Evolutionary conservation across 1,284 basidiomycete species (phyloP).

Genomic region (Limonomyces culmigenus): DNA sequence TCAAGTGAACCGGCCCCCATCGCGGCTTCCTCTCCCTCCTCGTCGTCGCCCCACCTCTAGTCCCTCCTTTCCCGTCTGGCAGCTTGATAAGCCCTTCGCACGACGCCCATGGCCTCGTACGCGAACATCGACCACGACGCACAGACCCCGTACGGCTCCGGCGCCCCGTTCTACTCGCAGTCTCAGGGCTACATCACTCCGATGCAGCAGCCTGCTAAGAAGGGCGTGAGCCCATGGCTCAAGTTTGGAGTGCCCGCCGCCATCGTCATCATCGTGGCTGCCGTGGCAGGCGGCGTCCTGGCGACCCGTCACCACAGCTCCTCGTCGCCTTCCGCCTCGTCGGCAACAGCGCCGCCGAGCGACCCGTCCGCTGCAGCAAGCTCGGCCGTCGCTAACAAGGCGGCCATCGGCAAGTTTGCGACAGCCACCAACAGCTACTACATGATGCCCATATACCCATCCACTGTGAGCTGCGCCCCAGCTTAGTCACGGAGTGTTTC

Average conservation of each 20-base stretch:
- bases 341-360: neutral
- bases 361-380: constrained; percentile 16
- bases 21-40: constrained; percentile 1
- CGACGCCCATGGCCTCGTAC: constrained; percentile 7
- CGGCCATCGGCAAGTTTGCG: constrained; percentile 46
- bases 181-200: constrained; percentile 45
- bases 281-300: constrained; percentile 66
- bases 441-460: constrained; percentile 77
- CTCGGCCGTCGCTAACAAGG: constrained; percentile 37
- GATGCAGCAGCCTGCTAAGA: constrained; percentile 22
- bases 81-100: neutral
- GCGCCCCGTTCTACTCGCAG: constrained; percentile 48
- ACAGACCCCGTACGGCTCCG: constrained; percentile 29
- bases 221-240: constrained; percentile 34
- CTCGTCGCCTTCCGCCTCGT: constrained; percentile 14
- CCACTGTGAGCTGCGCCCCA: constrained; percentile 41
- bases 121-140: constrained; percentile 28
- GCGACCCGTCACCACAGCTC: constrained; percentile 26
- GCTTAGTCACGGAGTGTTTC: neutral
- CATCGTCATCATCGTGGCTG: constrained; percentile 53
- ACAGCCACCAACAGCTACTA: constrained; percentile 60
- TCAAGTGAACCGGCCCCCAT: too few species aligned
- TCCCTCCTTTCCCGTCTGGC: neutral
- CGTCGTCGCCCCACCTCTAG: neutral
- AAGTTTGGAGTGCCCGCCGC: constrained; percentile 49